These are phyloP conservation scores for Penicillium hordei DNA, from an alignment of 2,329 filamentous ascomycete species.

Conservation along the genomic window DNA sequence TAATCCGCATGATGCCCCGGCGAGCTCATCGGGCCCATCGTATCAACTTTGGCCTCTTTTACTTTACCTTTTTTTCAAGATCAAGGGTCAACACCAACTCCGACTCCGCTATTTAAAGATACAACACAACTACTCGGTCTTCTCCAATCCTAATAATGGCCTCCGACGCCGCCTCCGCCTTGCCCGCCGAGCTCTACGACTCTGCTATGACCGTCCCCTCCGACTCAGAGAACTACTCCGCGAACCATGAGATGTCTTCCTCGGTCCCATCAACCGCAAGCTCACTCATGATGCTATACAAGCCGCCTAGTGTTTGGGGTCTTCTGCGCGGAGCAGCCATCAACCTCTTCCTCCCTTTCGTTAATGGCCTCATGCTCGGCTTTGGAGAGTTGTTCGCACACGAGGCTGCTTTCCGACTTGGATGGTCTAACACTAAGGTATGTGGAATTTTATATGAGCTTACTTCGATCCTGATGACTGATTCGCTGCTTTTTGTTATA, in stretches of 20 bases:
- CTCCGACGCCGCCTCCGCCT: constrained; percentile 31
- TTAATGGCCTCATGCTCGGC: constrained; percentile 97
- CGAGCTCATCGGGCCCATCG: not conserved
- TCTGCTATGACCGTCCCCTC: constrained; percentile 48
- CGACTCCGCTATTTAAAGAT: not conserved
- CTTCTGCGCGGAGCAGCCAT: constrained; percentile 86
- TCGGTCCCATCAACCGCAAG: constrained; percentile 38
- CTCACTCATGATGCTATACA: constrained; percentile 64
- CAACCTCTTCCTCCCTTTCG: constrained; percentile 90
- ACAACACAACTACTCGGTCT: not conserved
- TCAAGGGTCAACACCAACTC: not conserved
- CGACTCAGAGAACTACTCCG: constrained; percentile 50
- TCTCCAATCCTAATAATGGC: constrained; percentile 25
- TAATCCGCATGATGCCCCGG: not conserved
- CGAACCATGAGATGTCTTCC: constrained; percentile 39
- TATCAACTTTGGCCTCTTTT: constrained; percentile 1
- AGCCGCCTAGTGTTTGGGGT: constrained; percentile 82
- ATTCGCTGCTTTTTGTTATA: not conserved
- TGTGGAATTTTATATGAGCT: constrained; percentile 22
- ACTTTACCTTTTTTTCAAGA: not conserved
- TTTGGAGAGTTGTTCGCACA: constrained; percentile 97
- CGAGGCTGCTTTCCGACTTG: constrained; percentile 87
- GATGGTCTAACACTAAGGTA: constrained; percentile 94
- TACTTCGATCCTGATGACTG: not conserved
- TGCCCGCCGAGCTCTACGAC: constrained; percentile 43